Conservation (phyloP, 176 grass and related monocot species). For the Rhynchospora breviuscula region DNA sequence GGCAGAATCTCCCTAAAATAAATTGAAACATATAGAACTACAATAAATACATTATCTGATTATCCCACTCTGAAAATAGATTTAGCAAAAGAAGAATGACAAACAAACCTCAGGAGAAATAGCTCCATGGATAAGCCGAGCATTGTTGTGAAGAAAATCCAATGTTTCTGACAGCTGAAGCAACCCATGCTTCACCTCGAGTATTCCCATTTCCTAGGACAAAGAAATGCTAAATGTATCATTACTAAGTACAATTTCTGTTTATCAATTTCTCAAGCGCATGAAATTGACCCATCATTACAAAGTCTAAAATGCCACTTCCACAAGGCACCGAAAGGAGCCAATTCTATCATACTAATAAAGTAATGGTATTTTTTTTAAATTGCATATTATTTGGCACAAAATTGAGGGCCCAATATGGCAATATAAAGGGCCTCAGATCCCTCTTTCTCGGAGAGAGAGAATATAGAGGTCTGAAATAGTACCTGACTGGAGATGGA, state of each 20-base stretch:
- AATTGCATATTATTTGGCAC: too few relatives aligned
- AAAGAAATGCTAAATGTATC: neutral
- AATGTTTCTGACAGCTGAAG: conserved; percentile 92
- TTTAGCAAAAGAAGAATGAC: neutral
- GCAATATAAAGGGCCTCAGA: neutral
- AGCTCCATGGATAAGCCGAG: conserved; percentile 85
- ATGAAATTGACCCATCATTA: neutral
- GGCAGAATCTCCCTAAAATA: too few relatives aligned
- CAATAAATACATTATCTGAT: neutral
- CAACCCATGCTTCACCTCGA: conserved; percentile 97
- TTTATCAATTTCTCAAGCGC: neutral
- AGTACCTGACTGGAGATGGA: conserved; percentile 86
- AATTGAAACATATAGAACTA: neutral
- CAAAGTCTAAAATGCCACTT: neutral
- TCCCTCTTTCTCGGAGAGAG: neutral
- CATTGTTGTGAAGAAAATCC: conserved; percentile 99
- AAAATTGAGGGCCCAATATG: too few relatives aligned
- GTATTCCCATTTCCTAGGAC: conserved; percentile 77
- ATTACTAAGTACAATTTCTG: neutral
- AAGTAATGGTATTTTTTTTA: too few relatives aligned
- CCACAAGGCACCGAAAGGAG: too few relatives aligned
- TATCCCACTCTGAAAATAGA: neutral
- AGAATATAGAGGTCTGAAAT: conserved; percentile 6
- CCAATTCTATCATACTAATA: too few relatives aligned
- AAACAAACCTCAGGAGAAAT: conserved; percentile 84